phyloP scores from a whole-genome alignment of 1,284 basidiomycete species.

The Puccinia novopanici region DNA sequence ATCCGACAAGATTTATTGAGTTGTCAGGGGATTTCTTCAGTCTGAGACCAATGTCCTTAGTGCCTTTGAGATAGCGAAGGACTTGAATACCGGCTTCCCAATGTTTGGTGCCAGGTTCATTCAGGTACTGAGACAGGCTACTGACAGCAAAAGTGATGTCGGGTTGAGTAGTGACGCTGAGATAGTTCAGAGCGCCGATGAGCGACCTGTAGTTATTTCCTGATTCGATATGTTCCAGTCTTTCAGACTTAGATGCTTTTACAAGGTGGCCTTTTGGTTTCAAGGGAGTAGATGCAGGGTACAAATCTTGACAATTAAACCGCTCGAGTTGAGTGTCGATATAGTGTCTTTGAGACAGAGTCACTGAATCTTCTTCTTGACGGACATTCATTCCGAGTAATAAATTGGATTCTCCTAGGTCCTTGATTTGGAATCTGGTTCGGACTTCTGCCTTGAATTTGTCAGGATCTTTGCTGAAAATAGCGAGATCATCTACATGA shows the following conservation, averaged over 20 bases:
- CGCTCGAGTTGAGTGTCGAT: not conserved
- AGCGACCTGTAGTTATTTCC: not conserved
- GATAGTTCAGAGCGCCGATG: too few relatives aligned
- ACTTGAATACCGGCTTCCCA: slow-evolving; percentile 1
- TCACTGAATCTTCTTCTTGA: not conserved
- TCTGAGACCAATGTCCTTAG: not conserved
- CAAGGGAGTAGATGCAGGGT: slow-evolving; percentile 4
- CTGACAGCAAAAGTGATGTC: not conserved
- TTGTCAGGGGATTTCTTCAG: not conserved
- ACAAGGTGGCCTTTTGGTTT: not conserved
- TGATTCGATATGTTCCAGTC: not conserved
- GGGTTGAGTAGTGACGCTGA: not conserved
- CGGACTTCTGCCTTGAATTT: slow-evolving; percentile 1
- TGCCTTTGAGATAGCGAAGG: not conserved
- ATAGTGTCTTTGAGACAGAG: not conserved
- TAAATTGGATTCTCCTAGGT: not conserved
- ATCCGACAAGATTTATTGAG: not conserved
- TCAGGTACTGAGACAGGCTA: not conserved
- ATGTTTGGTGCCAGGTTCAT: not conserved
- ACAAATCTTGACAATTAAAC: too few relatives aligned
- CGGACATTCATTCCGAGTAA: slow-evolving; percentile 7
- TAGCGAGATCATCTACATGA: too few relatives aligned
- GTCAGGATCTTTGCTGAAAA: slow-evolving; percentile 8
- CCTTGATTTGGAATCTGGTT: slow-evolving; percentile 6
- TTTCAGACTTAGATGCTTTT: not conserved